Evolutionary conservation across 2,329 filamentous ascomycete genomes (phyloP), one percentile per base, ranked within the genome.

Genomic region (Fusarium foetens): DNA sequence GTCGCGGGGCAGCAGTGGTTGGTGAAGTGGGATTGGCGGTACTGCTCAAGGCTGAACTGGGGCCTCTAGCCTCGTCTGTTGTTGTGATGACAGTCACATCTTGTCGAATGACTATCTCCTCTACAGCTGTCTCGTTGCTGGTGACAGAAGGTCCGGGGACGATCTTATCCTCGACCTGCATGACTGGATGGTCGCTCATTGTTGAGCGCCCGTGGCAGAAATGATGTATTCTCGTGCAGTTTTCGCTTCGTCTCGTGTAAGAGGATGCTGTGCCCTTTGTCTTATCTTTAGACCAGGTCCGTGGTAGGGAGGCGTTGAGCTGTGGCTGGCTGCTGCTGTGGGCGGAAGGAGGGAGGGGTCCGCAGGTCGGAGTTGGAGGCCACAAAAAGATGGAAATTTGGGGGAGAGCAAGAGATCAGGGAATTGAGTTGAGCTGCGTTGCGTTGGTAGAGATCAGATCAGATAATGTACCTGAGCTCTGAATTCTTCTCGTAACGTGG

Each of bases 161-260:
- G 63, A 63, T 63, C 65, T 71, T 67, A 65, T 76, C 75, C 71
- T 79, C 73, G 74, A 64, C 73, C 74, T 70, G 75, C 76, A 77
- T 77, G 70, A 75, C 57, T 61, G 76, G 66, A 68, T 74, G 67
- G 53, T 63, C 69, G 68, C 68, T 70, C 78, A 79, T 79, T 48
- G 39, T 70, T 66, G 69, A 69, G 69, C 63, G 48, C 48, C 55
- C 35, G 45, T n/a, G 36, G 33, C 31, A 68, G 36, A 54, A 54
- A 19, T 39, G 23, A 33, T 67, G 17, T 35, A 43, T 31, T 67
- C 38, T 66, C 63, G 66, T 66, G 52, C 33, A 14, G 46, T 55
- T 43, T 67, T 42, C 55, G 57, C 27, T 62, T 29, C 42, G 54
- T 62, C 48, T 73, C 62, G 64, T 68, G 48, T 54, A 54, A 65